These are phyloP conservation scores for Metrosideros polymorpha DNA, from an alignment of 441 rosid species.

Conservation along the genomic window DNA sequence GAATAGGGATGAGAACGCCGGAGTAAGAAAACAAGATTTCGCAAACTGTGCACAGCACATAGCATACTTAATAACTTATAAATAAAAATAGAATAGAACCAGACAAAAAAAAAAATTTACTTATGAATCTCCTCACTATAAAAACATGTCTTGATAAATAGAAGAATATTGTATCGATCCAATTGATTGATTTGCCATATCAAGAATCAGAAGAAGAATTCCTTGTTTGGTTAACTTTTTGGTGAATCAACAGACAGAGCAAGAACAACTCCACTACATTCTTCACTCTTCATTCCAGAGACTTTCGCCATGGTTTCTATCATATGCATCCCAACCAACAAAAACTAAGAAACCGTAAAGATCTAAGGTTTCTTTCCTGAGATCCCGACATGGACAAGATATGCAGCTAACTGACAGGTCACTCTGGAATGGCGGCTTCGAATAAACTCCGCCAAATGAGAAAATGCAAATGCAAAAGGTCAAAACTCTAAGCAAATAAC, in stretches of 20 bases:
- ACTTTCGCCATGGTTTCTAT: not conserved
- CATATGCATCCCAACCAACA: not conserved
- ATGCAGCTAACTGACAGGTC: not conserved
- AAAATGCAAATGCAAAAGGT: not conserved
- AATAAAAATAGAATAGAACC: too few species aligned
- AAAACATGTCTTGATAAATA: not conserved
- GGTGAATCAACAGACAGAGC: not conserved
- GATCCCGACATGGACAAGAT: not conserved
- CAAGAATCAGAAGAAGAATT: not conserved
- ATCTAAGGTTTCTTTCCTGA: not conserved
- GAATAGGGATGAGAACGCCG: too few species aligned
- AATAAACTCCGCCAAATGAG: not conserved
- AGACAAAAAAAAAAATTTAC: too few species aligned
- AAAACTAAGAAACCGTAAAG: not conserved
- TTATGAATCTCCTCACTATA: not conserved
- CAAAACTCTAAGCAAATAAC: not conserved
- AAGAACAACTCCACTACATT: not conserved
- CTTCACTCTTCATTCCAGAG: not conserved
- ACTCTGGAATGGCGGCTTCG: not conserved
- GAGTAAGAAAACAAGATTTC: too few species aligned
- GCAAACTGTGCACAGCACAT: too few species aligned
- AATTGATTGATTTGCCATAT: not conserved
- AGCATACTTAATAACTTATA: too few species aligned
- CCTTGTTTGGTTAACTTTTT: not conserved
- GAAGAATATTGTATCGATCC: not conserved